phyloP scores from a whole-genome alignment of 2,329 filamentous ascomycete species.

The Fusarium hainanense region DNA sequence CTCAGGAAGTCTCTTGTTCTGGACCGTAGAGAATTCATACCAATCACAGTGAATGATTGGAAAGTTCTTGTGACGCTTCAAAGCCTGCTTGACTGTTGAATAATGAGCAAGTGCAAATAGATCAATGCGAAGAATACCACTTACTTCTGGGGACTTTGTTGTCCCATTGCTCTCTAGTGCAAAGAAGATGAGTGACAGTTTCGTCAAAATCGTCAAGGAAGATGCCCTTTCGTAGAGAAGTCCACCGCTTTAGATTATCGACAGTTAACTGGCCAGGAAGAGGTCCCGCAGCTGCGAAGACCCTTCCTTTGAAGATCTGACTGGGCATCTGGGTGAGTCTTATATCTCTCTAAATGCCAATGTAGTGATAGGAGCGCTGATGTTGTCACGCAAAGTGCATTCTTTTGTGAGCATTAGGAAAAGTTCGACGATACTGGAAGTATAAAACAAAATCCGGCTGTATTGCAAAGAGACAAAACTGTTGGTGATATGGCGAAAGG shows the following conservation, averaged over 20 bases:
- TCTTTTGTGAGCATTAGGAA: background rate
- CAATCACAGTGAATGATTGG: conserved; percentile 63
- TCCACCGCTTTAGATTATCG: conserved; percentile 73
- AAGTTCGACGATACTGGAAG: background rate
- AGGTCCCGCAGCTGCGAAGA: conserved; percentile 68
- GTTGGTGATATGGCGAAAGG: background rate
- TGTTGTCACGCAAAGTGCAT: background rate
- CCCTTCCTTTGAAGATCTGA: conserved; percentile 62
- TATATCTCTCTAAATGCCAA: background rate
- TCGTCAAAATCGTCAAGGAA: conserved; percentile 64
- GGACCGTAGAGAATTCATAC: conserved; percentile 60
- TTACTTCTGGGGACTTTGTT: conserved; percentile 53
- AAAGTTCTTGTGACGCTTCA: conserved; percentile 50
- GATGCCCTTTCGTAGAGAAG: conserved; percentile 68
- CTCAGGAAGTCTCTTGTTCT: conserved; percentile 49
- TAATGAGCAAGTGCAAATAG: background rate
- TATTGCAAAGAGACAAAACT: background rate
- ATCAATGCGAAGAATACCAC: background rate
- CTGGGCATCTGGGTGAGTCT: conserved; percentile 44
- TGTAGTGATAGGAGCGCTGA: background rate
- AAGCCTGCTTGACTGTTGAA: conserved; percentile 52
- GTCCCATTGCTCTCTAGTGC: conserved; percentile 70
- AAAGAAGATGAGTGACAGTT: conserved; percentile 78
- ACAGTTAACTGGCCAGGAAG: conserved; percentile 62
- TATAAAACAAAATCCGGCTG: background rate